These are phyloP conservation scores for Chaetomium fimeti DNA, from an alignment of 495 filamentous ascomycete genomes.

Conservation along the genomic window DNA sequence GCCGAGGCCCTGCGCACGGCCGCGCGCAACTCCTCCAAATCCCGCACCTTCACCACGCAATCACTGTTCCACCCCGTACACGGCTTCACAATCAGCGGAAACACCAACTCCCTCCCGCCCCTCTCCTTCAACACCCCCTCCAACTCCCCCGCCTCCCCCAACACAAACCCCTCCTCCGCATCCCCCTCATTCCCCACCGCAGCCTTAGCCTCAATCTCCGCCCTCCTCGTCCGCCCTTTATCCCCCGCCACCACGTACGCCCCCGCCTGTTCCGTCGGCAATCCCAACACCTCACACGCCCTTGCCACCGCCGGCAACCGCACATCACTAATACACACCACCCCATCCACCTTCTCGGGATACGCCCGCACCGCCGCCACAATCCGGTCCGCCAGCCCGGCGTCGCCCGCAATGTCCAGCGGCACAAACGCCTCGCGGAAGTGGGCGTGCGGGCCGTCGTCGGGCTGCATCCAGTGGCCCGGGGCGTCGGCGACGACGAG, in stretches of 20 bases:
- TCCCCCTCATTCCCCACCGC: conserved; percentile 8
- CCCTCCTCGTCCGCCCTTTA: conserved; percentile 25
- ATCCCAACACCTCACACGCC: conserved; percentile 24
- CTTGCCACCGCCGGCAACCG: conserved; percentile 22
- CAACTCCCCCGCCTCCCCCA: conserved; percentile 15
- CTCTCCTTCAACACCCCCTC: conserved; percentile 11
- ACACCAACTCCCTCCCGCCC: conserved; percentile 20
- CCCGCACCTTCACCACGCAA: conserved; percentile 44
- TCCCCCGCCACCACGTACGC: conserved; percentile 27
- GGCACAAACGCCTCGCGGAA: conserved; percentile 33
- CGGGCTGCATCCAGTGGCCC: conserved; percentile 40
- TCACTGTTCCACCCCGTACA: conserved; percentile 44
- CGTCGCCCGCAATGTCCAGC: conserved; percentile 24
- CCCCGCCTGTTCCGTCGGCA: conserved; percentile 20
- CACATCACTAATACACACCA: conserved; percentile 33
- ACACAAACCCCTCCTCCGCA: conserved; percentile 21
- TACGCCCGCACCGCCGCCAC: conserved; percentile 25
- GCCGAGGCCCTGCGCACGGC: conserved; percentile 30
- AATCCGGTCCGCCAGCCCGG: conserved; percentile 23
- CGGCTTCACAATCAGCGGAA: conserved; percentile 50
- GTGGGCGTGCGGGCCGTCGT: conserved; percentile 20
- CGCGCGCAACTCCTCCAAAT: conserved; percentile 29
- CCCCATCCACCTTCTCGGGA: conserved; percentile 26
- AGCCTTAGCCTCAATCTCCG: conserved; percentile 8
- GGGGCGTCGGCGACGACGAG: conserved; percentile 38